Evolutionary conservation across 2,329 filamentous ascomycete genomes (phyloP), one percentile per base, ranked within the genome.

Genomic region (Pyrenophora teres): DNA sequence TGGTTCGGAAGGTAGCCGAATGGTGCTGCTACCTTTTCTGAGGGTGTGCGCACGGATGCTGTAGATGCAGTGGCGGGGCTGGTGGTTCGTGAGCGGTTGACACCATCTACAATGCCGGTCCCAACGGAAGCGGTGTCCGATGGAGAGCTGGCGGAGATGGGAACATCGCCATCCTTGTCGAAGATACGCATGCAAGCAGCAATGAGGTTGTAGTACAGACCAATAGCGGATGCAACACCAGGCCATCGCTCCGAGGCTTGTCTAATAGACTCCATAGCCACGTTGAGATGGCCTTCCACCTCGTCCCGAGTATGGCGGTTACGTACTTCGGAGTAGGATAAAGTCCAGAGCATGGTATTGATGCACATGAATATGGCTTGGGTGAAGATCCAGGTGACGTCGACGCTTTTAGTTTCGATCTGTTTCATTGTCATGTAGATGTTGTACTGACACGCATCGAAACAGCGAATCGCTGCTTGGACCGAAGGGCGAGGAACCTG

Each of bases 311-410:
- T 72, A 69, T 96, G 88, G 15, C 83, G 79, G 46, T 83, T 82
- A 39, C 94, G 87, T 19, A 97, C 87, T 59, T 93, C 88, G 3
- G 87, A 82, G 67, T 96, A 97, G 1, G 92, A 96, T 6, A 96
- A 82, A 1, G 89, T 86, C 94, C 94, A 99, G 0, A 99, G 81
- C 42, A 97, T 83, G 4, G 90, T 92, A 69, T 96, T 97, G 50
- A 97, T 82, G 4, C 90, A 87, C 85, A 95, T 94, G 76, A 95
- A 97, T 35, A 97, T 82, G 16, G 88, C 87, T 52, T 96, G 83
- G 1, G 96, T 85, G 67, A 96, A 96, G 37, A 96, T 87, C 93
- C 93, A 97, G 0, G 92, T 97, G 54, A 97, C 81, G 68, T 97
- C 93, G 9, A 94, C 85, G 18, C 86, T 86, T 12, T 83, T 82